These are phyloP conservation scores for Xylaria multiplex DNA, from an alignment of 2,329 filamentous ascomycete genomes.

Conservation along the genomic window DNA sequence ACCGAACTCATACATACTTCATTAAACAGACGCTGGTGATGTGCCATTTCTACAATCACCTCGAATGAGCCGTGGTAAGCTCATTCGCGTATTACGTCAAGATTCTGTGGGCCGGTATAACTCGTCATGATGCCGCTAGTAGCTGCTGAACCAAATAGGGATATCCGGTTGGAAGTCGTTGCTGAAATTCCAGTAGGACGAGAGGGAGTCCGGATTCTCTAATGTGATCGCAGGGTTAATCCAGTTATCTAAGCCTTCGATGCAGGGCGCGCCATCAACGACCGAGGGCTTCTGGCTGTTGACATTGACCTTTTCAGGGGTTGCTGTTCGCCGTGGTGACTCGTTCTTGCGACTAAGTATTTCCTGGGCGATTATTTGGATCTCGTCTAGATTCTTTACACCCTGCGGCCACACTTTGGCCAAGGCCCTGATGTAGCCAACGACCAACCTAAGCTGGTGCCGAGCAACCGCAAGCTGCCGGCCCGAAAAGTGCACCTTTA, in stretches of 20 bases:
- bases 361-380: conserved; percentile 33
- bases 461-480: conserved; percentile 34
- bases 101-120: too few relatives aligned
- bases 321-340: neutral
- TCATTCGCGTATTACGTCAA: neutral
- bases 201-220: conserved; percentile 20
- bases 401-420: conserved; percentile 37
- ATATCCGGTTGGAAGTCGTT: conserved; percentile 35
- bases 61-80: neutral
- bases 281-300: neutral
- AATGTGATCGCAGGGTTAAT: conserved; percentile 9
- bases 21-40: neutral
- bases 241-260: conserved; percentile 31
- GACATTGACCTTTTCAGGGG: conserved; percentile 2
- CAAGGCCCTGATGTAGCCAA: conserved; percentile 34
- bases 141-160: conserved; percentile 34
- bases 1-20: neutral
- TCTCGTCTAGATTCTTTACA: conserved; percentile 32
- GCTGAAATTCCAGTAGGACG: conserved; percentile 27
- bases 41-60: too few relatives aligned
- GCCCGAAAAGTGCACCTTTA: conserved; percentile 31
- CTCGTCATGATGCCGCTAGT: conserved; percentile 6
- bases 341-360: conserved; percentile 30
- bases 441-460: conserved; percentile 34
- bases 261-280: conserved; percentile 2